Conservation (phyloP, 73 alveolate species). For the Loxodes magnus region DNA sequence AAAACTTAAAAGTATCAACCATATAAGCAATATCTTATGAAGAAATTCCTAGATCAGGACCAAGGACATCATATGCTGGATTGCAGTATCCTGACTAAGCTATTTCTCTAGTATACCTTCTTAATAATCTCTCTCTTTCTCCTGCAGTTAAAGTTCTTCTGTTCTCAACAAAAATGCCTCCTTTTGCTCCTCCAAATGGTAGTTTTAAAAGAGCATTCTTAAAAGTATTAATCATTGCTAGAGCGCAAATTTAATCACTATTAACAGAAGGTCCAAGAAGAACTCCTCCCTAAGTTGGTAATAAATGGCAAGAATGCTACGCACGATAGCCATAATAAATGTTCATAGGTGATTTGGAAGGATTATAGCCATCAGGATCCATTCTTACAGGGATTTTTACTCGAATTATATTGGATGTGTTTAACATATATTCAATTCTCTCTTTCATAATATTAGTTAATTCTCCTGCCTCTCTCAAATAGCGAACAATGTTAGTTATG, state of each 20-base stretch:
- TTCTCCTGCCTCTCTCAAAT: too few species aligned
- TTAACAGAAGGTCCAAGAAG: constrained; percentile 32
- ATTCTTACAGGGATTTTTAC: too few species aligned
- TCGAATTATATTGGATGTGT: too few species aligned
- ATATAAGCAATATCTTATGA: constrained; percentile 76
- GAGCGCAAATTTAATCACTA: constrained; percentile 56
- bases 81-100: constrained; percentile 73
- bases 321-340: constrained; percentile 51
- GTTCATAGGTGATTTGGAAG: too few species aligned
- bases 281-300: constrained; percentile 67
- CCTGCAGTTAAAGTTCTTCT: constrained; percentile 38
- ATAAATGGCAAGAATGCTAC: constrained; percentile 49
- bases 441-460: too few species aligned
- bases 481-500: too few species aligned
- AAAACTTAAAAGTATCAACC: constrained; percentile 53
- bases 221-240: constrained; percentile 61
- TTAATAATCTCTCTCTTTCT: constrained; percentile 68
- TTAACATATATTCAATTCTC: too few species aligned
- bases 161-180: constrained; percentile 65
- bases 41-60: constrained; percentile 84
- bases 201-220: constrained; percentile 51
- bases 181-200: constrained; percentile 87
- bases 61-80: constrained; percentile 72
- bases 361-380: too few species aligned
- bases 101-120: constrained; percentile 69